A percentile compares a stretch with the other conserved stretches of the same genome.
Evolutionary conservation across 2,329 filamentous ascomycete genomes (phyloP).

Genomic region (Geoglossum cookeanum): DNA sequence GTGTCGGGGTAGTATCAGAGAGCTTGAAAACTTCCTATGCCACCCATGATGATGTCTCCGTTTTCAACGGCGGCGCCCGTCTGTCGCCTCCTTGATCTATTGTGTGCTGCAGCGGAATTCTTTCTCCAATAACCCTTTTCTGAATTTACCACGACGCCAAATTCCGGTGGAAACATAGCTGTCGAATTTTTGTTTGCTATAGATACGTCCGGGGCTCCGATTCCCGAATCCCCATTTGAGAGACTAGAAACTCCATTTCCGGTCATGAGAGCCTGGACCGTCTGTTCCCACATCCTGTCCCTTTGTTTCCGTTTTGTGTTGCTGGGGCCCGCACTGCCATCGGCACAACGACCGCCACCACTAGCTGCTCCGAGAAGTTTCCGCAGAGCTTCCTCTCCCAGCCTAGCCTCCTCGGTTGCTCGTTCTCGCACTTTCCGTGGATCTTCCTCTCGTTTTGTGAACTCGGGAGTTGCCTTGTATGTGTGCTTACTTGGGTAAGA

Average conservation of each 20-base stretch:
- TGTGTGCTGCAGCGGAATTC: background rate
- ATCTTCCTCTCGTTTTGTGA: conserved; percentile 37
- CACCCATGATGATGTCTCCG: background rate
- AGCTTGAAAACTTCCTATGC: background rate
- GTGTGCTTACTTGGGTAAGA: conserved; percentile 44
- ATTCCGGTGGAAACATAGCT: background rate
- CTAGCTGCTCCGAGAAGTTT: conserved; percentile 33
- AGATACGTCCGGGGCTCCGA: background rate
- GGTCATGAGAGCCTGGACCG: background rate
- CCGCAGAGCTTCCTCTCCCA: conserved; percentile 44
- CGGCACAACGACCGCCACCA: conserved; percentile 14
- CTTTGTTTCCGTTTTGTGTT: background rate
- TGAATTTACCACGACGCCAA: background rate
- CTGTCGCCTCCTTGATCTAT: background rate
- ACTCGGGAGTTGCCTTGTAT: conserved; percentile 40
- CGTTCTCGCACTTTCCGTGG: conserved; percentile 39
- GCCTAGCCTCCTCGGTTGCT: conserved; percentile 44
- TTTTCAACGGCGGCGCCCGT: background rate
- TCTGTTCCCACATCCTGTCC: background rate
- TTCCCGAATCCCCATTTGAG: background rate
- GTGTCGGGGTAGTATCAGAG: background rate
- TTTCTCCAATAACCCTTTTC: background rate
- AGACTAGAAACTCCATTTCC: background rate
- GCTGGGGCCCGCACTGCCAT: conserved; percentile 2
- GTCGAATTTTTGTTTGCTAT: background rate